Conservation (phyloP, 2,329 filamentous ascomycete genomes). For the Scedosporium boydii region DNA sequence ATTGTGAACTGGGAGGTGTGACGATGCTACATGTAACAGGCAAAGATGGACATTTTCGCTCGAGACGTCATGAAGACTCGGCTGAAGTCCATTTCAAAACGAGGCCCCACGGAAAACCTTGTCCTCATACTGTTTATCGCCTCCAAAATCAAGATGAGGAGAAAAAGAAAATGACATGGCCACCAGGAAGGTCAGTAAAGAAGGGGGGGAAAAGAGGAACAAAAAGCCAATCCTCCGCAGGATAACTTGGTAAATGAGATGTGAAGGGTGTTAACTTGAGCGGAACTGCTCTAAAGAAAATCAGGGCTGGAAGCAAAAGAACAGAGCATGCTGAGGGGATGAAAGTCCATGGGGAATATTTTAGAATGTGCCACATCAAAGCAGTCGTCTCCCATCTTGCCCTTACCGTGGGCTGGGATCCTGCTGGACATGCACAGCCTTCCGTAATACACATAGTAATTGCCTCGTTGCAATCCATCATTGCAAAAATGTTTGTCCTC, state of each 20-base stretch:
- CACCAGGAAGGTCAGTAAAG: background rate
- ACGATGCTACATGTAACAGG: background rate
- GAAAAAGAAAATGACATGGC: background rate
- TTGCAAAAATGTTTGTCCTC: no score
- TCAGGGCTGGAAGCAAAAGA: background rate
- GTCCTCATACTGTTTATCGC: background rate
- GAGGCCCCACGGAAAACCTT: background rate
- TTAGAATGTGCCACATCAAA: no score
- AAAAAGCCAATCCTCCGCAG: background rate
- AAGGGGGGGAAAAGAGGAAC: background rate
- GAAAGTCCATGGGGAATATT: background rate
- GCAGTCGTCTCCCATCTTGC: no score
- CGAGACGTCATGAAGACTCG: background rate
- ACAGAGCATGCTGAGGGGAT: background rate
- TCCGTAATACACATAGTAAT: no score
- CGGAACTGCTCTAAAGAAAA: background rate
- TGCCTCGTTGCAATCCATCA: no score
- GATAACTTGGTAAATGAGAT: slow-evolving; percentile 1
- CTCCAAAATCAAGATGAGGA: background rate
- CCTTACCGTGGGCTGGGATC: no score
- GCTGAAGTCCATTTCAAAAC: background rate
- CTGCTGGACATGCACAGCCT: no score
- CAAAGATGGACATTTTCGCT: background rate
- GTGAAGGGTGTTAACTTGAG: background rate
- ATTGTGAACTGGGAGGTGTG: background rate